These are phyloP conservation scores for Taphrina confusa DNA, from an alignment of 1,139 yeast genomes.

Conservation along the genomic window DNA sequence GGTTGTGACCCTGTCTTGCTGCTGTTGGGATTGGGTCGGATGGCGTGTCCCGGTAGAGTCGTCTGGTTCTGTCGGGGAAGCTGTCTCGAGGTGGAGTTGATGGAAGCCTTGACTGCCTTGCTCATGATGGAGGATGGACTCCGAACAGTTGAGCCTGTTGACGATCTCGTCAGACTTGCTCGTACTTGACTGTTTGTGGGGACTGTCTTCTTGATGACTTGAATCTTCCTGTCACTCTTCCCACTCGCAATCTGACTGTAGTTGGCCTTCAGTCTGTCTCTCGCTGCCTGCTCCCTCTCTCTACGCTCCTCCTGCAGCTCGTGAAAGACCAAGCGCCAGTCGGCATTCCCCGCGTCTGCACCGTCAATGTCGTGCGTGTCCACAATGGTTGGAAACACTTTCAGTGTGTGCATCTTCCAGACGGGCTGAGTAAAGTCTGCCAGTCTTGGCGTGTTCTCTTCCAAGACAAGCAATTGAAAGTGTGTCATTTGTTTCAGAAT, in stretches of 20 bases:
- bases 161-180: neutral
- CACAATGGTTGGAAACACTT: constrained; percentile 5
- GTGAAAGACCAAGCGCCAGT: constrained; percentile 12
- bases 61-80: neutral
- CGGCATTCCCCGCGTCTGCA: constrained; percentile 8
- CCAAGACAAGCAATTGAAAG: constrained; percentile 5
- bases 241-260: constrained; percentile 21
- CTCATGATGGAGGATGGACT: constrained; percentile 15
- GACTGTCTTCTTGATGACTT: constrained; percentile 12
- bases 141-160: neutral
- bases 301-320: constrained; percentile 16
- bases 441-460: constrained; percentile 15
- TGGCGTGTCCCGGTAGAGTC: neutral
- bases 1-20: neutral
- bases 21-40: constrained; percentile 16
- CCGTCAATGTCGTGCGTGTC: constrained; percentile 19
- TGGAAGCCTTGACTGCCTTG: constrained; percentile 14
- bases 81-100: neutral
- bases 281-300: constrained; percentile 13
- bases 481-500: constrained; percentile 6
- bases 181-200: constrained; percentile 11
- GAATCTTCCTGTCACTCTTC: constrained; percentile 17
- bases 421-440: constrained; percentile 6
- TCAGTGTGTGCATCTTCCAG: constrained; percentile 23
- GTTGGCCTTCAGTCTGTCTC: constrained; percentile 17